Evolutionary conservation across 108 stramenopile genomes (phyloP).

Genomic region (Aurantiochytrium sp.): DNA sequence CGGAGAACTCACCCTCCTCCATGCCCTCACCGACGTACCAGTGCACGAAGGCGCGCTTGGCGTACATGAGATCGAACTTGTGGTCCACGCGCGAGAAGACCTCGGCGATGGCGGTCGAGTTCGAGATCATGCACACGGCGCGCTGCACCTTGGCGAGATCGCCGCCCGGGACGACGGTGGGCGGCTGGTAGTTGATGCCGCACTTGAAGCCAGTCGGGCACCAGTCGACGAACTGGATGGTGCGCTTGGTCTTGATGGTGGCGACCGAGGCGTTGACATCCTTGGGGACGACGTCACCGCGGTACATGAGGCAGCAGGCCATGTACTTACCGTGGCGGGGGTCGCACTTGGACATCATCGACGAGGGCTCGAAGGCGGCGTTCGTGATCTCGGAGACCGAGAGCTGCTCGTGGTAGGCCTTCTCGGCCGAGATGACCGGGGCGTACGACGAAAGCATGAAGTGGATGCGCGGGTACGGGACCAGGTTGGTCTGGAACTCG

Average conservation of each 20-base stretch:
- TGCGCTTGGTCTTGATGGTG: conserved; percentile 91
- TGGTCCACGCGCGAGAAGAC: conserved; percentile 94
- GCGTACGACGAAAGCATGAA: conserved; percentile 90
- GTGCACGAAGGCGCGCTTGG: conserved; percentile 99
- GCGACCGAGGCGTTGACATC: conserved; percentile 85
- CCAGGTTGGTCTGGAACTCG: conserved; percentile 94
- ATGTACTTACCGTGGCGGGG: conserved; percentile 69
- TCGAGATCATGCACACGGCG: conserved; percentile 98
- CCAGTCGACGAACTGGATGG: conserved; percentile 92
- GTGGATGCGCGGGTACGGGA: conserved; percentile 91
- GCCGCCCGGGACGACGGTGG: conserved; percentile 69
- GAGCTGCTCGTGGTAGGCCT: conserved; percentile 84
- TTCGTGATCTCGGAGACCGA: conserved; percentile 89
- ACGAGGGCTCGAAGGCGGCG: conserved; percentile 81
- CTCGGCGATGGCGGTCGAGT: conserved; percentile 98
- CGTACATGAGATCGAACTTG: conserved; percentile 99
- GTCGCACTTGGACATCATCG: conserved; percentile 93
- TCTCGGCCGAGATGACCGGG: conserved; percentile 82
- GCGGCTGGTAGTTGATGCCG: conserved; percentile 52
- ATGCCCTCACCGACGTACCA: conserved; percentile 99
- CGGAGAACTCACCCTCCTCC: conserved; percentile 98
- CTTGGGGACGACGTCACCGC: conserved; percentile 89
- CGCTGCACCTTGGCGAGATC: conserved; percentile 91
- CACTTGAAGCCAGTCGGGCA: conserved; percentile 76
- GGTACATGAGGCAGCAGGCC: conserved; percentile 79